Base-by-base conservation (phyloP, 1,139 yeast genomes). In the Pichia sp. region DNA sequence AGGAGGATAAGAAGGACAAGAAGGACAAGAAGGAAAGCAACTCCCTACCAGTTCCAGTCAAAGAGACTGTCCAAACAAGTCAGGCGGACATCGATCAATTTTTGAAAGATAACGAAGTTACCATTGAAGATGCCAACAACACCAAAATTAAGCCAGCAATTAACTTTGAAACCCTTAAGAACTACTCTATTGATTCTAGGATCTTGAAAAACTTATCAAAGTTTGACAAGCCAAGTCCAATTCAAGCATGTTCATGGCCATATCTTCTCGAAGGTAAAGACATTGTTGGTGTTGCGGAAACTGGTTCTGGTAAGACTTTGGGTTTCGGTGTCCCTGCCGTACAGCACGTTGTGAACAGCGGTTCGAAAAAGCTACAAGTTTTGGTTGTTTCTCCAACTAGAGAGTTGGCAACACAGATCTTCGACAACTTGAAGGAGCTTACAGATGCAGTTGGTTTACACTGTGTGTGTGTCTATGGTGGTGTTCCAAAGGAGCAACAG, bases 261-360 rank as follows among this genome's bases (percentile, higher is more conserved):
- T 91, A 83, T 67, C 74, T 95, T 53, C 75, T 93, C 53, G 74
- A 83, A 38, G 87, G 88, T 20, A 80, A 86, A 60, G 99, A 93
- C 69, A 96, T 92, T 42, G 83, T 93, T 61, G 99, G 99, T 68
- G 97, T 95, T 59, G 99, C 99, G 34, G 98, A 93, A 74, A 93
- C 99, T 12, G 99, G 99, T 49, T 90, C 97, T 0, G 99, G 99
- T 66, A 93, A 93, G 72, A 93, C 99, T 0, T 85, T 92, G 72
- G 98, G 98, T 1, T 93, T 93, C 69, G 97, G 98, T 67, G 95
- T 93, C 20, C 99, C 99, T 48, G 97, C 97, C n/a, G 80, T 93
- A 56, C 80, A 90, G 69, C 84, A 84, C 61, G 74, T 91, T 60
- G 69, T 78, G 55, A 71, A 75, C 50, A 61, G 61, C n/a, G 61